phyloP scores from a whole-genome alignment of 1,284 basidiomycete genomes.

The Tilletia walkeri region DNA sequence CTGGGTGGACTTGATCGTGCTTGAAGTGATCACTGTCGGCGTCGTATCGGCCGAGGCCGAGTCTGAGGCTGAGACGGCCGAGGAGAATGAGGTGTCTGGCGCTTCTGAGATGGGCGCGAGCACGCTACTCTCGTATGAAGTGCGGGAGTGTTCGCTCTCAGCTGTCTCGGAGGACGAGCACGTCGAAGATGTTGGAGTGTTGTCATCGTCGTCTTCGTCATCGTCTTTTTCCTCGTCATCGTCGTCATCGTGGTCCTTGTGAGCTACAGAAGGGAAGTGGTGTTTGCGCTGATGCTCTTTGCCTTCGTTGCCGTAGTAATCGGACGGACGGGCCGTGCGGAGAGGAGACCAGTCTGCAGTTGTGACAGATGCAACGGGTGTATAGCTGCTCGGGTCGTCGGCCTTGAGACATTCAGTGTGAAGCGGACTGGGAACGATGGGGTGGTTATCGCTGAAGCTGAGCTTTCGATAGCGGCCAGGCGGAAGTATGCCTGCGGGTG shows the following conservation, averaged over 20 bases:
- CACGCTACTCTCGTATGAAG: conserved; percentile 10
- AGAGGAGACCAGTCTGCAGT: too few relatives aligned
- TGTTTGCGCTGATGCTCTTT: neutral
- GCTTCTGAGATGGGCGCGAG: conserved; percentile 12
- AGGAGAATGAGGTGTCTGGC: conserved; percentile 3
- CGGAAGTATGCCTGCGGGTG: neutral
- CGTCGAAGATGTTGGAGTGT: neutral
- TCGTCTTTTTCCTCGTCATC: neutral
- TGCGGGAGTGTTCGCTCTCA: neutral
- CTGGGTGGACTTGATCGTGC: neutral
- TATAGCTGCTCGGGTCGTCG: too few relatives aligned
- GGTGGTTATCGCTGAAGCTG: conserved; percentile 6
- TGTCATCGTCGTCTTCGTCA: neutral
- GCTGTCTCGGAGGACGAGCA: neutral
- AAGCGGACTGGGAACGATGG: neutral
- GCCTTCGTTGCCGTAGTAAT: neutral
- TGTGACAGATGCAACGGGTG: too few relatives aligned
- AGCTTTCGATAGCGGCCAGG: neutral
- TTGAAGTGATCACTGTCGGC: neutral
- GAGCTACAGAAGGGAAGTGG: neutral
- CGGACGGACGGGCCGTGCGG: too few relatives aligned
- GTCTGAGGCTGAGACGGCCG: neutral
- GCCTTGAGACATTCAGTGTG: conserved; percentile 1
- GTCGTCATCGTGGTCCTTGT: neutral
- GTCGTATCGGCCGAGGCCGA: neutral